phyloP scores from a whole-genome alignment of 352 stramenopile species.

The Pythium diclinum region DNA sequence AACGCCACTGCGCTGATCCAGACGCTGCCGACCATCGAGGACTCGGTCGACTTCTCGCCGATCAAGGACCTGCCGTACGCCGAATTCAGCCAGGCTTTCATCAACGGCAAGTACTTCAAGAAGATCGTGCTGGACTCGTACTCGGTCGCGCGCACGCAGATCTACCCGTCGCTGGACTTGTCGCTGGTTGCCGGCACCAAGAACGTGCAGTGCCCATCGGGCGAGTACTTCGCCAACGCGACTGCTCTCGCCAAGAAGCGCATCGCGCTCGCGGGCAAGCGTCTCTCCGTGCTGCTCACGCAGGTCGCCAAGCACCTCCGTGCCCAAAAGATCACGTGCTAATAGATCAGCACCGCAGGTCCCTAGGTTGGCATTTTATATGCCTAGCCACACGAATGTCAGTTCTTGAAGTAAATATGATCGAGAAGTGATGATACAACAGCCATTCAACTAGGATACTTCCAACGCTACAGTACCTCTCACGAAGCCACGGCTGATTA shows the following conservation, averaged over 20 bases:
- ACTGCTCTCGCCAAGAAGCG: conserved; percentile 25
- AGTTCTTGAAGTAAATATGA: neutral
- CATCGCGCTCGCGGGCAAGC: conserved; percentile 26
- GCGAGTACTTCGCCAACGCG: conserved; percentile 31
- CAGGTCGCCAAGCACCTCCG: conserved; percentile 26
- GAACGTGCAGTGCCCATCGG: conserved; percentile 35
- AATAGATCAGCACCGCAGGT: neutral
- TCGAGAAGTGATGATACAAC: neutral
- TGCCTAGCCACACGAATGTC: neutral
- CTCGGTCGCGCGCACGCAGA: conserved; percentile 14
- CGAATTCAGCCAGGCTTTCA: conserved; percentile 21
- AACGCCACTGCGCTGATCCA: conserved; percentile 48
- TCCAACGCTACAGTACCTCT: neutral
- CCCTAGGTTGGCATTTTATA: neutral
- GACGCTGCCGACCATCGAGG: conserved; percentile 14
- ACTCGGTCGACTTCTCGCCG: conserved; percentile 18
- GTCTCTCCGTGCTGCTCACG: conserved; percentile 30
- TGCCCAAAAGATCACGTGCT: conserved; percentile 1
- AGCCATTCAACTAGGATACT: neutral
- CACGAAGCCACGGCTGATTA: neutral
- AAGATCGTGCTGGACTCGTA: conserved; percentile 31
- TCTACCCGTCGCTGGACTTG: conserved; percentile 28
- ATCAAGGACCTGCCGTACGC: conserved; percentile 21
- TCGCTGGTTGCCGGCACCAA: conserved; percentile 21
- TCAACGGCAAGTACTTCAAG: conserved; percentile 20